Conservation (phyloP, 2,329 filamentous ascomycete species). For the Pseudocercospora crystallina region DNA sequence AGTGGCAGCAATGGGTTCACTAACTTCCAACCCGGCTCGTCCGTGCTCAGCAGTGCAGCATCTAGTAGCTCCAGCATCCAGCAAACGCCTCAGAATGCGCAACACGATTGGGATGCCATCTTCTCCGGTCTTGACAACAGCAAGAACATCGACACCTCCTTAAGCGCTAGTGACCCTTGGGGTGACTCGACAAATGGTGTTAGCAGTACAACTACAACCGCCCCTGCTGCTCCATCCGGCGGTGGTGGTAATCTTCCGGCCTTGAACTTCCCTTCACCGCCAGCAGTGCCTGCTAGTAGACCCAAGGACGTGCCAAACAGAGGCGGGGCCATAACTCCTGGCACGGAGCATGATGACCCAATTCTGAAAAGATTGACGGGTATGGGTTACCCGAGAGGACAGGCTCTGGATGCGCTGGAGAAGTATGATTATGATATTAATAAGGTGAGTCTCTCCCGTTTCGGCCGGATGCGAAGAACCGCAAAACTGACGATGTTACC, state of each 20-base stretch:
- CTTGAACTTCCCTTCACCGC: conserved; percentile 3
- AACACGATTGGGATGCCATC: conserved; percentile 91
- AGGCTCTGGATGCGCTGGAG: conserved; percentile 78
- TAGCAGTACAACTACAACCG: conserved; percentile 12
- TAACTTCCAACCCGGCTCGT: conserved; percentile 24
- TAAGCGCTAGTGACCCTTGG: conserved; percentile 31
- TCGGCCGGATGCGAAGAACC: not conserved
- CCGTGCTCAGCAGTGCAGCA: conserved; percentile 5
- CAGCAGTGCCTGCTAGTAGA: conserved; percentile 9
- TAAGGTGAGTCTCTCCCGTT: conserved; percentile 62
- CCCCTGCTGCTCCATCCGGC: conserved; percentile 19
- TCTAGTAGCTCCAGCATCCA: conserved; percentile 25
- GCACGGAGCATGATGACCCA: conserved; percentile 83
- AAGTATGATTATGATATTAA: conserved; percentile 96
- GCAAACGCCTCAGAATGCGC: conserved; percentile 42
- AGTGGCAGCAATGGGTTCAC: conserved; percentile 28
- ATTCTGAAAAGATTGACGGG: conserved; percentile 84
- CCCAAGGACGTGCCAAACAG: conserved; percentile 12
- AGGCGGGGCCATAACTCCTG: conserved; percentile 69
- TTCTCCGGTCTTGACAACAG: conserved; percentile 73
- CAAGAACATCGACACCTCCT: conserved; percentile 31
- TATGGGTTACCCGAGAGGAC: conserved; percentile 79
- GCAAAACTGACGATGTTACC: not conserved
- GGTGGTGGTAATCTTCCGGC: conserved; percentile 15
- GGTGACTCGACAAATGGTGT: conserved; percentile 17